Conservation (phyloP, 2,329 filamentous ascomycete genomes). For the Talaromyces verruculosus region DNA sequence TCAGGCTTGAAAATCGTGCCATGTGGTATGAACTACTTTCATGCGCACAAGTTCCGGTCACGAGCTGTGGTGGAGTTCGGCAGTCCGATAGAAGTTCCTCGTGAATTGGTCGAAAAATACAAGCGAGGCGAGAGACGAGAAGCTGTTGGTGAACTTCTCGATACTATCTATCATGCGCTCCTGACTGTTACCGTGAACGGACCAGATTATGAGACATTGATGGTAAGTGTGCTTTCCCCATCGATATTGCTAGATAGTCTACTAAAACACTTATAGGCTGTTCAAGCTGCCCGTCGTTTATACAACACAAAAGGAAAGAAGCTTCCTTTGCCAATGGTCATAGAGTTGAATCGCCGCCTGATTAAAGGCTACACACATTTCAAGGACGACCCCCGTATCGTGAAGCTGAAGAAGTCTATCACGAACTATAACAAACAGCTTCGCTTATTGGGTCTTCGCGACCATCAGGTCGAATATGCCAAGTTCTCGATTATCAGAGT, state of each 20-base stretch:
- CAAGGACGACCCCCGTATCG: constrained; percentile 84
- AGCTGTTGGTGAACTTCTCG: constrained; percentile 79
- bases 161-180: constrained; percentile 81
- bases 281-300: constrained; percentile 86
- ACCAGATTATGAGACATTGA: constrained; percentile 92
- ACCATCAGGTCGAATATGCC: constrained; percentile 92
- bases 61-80: constrained; percentile 95
- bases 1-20: constrained; percentile 93
- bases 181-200: constrained; percentile 87
- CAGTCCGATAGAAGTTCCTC: constrained; percentile 78
- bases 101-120: constrained; percentile 81
- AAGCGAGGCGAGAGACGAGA: constrained; percentile 79
- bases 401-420: constrained; percentile 71
- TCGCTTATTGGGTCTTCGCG: constrained; percentile 79
- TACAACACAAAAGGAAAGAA: constrained; percentile 96
- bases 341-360: constrained; percentile 88
- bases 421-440: constrained; percentile 84
- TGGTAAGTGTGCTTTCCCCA: constrained; percentile 53
- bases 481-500: constrained; percentile 77
- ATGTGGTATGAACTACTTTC: constrained; percentile 99
- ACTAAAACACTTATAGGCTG: constrained; percentile 54
- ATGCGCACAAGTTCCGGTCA: constrained; percentile 96
- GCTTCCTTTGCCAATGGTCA: constrained; percentile 83
- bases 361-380: constrained; percentile 89
- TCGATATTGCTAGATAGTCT: background rate